Evolutionary conservation across 352 stramenopile species (phyloP).

Genomic region (Phytophthora palmivora): DNA sequence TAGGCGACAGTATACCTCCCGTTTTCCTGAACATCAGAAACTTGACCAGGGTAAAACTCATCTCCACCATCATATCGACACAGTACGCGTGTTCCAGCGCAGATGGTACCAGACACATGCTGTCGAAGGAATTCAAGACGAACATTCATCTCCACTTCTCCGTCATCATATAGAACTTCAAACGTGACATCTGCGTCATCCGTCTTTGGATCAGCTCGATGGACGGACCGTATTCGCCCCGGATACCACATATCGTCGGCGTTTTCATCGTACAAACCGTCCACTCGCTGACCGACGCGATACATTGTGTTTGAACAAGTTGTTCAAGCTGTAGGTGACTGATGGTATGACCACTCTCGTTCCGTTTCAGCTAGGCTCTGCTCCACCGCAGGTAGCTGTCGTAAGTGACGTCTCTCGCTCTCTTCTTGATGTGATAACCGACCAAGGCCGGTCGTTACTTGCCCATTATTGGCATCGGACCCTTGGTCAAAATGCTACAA

Average conservation of each 20-base stretch:
- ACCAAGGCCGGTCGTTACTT: constrained; percentile 36
- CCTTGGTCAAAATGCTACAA: constrained; percentile 27
- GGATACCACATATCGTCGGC: constrained; percentile 84
- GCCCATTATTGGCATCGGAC: constrained; percentile 34
- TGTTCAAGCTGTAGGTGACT: not conserved
- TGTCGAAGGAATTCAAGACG: constrained; percentile 46
- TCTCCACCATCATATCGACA: constrained; percentile 70
- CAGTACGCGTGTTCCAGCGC: constrained; percentile 73
- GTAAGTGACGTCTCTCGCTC: constrained; percentile 14
- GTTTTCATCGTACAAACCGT: constrained; percentile 86
- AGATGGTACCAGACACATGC: constrained; percentile 75
- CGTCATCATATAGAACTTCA: constrained; percentile 81
- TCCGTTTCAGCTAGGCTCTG: constrained; percentile 3
- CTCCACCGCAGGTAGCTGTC: constrained; percentile 13
- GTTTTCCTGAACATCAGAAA: constrained; percentile 69
- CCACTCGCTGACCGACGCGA: constrained; percentile 65
- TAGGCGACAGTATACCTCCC: constrained; percentile 80
- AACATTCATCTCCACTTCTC: constrained; percentile 65
- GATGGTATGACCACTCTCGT: not conserved
- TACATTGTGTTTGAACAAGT: constrained; percentile 20
- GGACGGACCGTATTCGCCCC: constrained; percentile 46
- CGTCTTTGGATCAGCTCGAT: constrained; percentile 26
- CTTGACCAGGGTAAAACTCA: constrained; percentile 72
- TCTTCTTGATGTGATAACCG: constrained; percentile 19
- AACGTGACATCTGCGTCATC: constrained; percentile 32